phyloP scores from a whole-genome alignment of 768 basidiomycete species.

The Zangia roseola region DNA sequence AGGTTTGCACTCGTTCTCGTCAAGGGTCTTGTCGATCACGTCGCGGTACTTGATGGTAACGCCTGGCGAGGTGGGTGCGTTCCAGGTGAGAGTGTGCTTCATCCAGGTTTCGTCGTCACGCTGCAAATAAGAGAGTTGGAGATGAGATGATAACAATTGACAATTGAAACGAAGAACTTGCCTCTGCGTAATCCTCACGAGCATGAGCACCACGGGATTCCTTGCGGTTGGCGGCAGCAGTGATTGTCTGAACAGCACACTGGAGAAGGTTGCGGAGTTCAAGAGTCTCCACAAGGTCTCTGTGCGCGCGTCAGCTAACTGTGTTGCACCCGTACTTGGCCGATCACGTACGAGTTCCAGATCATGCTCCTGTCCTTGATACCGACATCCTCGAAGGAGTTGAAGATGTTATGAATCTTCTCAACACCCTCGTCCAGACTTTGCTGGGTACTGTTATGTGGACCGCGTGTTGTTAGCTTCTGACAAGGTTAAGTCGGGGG shows the following conservation, averaged over 20 bases:
- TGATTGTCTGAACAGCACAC: conserved; percentile 94
- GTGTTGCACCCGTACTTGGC: conserved; percentile 2
- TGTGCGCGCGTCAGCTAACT: conserved; percentile 30
- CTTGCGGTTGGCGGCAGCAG: conserved; percentile 88
- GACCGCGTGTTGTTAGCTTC: conserved; percentile 3
- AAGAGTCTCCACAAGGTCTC: conserved; percentile 94
- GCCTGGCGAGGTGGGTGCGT: conserved; percentile 68
- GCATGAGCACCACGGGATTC: conserved; percentile 99
- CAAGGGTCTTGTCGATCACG: conserved; percentile 84
- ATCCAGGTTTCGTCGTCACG: conserved; percentile 95
- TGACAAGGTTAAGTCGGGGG: not conserved
- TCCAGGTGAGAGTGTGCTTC: conserved; percentile 96
- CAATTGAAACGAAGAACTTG: conserved; percentile 32
- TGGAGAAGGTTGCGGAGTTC: conserved; percentile 96
- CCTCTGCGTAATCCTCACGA: conserved; percentile 96
- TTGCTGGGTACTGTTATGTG: conserved; percentile 65
- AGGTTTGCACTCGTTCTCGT: conserved; percentile 94
- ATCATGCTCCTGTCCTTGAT: conserved; percentile 99
- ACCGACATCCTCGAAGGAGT: conserved; percentile 85
- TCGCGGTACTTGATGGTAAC: conserved; percentile 87
- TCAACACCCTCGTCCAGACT: conserved; percentile 90
- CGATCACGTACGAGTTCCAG: conserved; percentile 89
- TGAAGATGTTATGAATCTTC: conserved; percentile 84
- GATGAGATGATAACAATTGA: not conserved
- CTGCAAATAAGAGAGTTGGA: conserved; percentile 32